A percentile compares a stretch with the other conserved stretches of the same genome.
Evolutionary conservation across 2,329 filamentous ascomycete genomes (phyloP).

Genomic region (Claviceps citrina): DNA sequence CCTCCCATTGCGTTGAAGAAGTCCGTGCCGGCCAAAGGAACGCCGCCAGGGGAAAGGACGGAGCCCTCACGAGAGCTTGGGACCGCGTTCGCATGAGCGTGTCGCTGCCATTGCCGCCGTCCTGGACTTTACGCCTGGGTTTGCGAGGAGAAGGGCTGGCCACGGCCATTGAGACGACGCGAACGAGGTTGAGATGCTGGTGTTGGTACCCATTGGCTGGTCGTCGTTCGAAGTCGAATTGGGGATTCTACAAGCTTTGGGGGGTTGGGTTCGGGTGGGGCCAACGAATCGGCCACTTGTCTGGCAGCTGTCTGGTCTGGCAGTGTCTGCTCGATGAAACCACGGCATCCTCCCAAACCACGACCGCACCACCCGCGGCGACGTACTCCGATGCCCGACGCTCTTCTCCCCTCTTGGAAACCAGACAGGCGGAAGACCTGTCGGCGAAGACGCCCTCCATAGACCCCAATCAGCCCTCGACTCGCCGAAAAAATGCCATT

Average conservation of each 20-base stretch:
- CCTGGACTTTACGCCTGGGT: conserved; percentile 40
- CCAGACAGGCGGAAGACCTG: neutral
- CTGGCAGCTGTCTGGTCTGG: no score
- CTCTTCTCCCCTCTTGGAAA: neutral
- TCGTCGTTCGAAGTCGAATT: neutral
- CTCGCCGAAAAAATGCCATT: conserved; percentile 59
- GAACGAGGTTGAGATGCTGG: neutral
- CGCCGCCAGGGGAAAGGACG: conserved; percentile 80
- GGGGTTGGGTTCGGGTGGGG: no score
- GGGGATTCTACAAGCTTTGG: no score
- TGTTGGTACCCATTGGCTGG: conserved; percentile 3
- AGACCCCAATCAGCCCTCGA: neutral
- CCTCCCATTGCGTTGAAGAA: conserved; percentile 78
- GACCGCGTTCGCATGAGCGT: conserved; percentile 15
- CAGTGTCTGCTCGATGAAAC: no score
- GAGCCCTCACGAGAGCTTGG: conserved; percentile 38
- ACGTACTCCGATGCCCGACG: conserved; percentile 1
- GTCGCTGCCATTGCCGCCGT: conserved; percentile 24
- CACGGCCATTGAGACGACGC: conserved; percentile 26
- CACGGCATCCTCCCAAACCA: no score
- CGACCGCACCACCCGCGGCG: no score
- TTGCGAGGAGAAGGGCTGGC: conserved; percentile 41
- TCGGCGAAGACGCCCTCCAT: conserved; percentile 1
- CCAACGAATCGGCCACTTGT: no score
- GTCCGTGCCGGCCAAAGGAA: conserved; percentile 86